These are phyloP conservation scores for Lachnellula suecica DNA, from an alignment of 2,329 filamentous ascomycete genomes.

Conservation along the genomic window DNA sequence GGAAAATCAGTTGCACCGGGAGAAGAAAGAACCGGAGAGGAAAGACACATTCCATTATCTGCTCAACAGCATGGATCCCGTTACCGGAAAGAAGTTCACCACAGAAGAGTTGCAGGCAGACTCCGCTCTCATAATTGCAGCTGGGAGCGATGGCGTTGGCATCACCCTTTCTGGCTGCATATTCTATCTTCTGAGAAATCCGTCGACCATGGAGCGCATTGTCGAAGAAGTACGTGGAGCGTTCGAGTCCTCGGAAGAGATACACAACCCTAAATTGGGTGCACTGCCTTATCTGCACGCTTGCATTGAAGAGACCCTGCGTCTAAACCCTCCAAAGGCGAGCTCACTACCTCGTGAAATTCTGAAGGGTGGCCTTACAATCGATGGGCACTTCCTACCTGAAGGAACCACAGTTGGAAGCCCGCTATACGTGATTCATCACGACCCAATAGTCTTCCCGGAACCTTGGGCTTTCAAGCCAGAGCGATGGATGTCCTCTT, in stretches of 20 bases:
- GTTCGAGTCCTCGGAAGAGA: slow-evolving; percentile 39
- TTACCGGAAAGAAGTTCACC: slow-evolving; percentile 16
- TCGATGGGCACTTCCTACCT: slow-evolving; percentile 17
- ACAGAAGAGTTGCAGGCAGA: slow-evolving; percentile 12
- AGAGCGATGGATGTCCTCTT: slow-evolving; percentile 18
- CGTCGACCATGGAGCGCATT: slow-evolving; percentile 22
- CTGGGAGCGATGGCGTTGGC: slow-evolving; percentile 16
- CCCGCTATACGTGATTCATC: slow-evolving; percentile 23
- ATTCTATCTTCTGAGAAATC: slow-evolving; percentile 32
- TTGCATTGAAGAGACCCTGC: slow-evolving; percentile 42
- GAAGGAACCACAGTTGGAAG: slow-evolving; percentile 17
- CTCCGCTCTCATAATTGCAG: slow-evolving; percentile 15
- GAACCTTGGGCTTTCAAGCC: slow-evolving; percentile 16
- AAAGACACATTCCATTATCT: slow-evolving; percentile 22
- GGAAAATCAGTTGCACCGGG: slow-evolving; percentile 1
- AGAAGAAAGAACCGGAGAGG: slow-evolving; percentile 1
- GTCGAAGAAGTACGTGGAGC: slow-evolving; percentile 39
- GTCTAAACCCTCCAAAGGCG: slow-evolving; percentile 36
- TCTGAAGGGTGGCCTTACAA: slow-evolving; percentile 16
- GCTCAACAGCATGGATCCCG: slow-evolving; percentile 16
- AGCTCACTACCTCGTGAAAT: slow-evolving; percentile 10
- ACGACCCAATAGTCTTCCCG: slow-evolving; percentile 18
- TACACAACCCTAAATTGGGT: slow-evolving; percentile 34
- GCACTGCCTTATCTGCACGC: slow-evolving; percentile 40
- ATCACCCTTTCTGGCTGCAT: slow-evolving; percentile 5